Evolutionary conservation across 495 filamentous ascomycete genomes (phyloP).

Genomic region (Penicillium arizonense): DNA sequence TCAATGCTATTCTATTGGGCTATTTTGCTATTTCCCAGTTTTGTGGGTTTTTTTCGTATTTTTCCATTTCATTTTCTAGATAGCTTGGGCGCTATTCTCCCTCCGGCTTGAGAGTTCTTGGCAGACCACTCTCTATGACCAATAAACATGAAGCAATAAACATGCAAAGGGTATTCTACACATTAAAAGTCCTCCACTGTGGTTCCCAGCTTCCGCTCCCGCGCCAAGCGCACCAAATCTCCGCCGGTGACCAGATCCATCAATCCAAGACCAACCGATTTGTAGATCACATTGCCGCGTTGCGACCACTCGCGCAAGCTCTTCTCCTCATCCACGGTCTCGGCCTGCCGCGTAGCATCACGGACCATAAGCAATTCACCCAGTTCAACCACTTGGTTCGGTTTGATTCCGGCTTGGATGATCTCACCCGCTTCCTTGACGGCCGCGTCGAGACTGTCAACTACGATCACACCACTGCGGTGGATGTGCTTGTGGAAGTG

Average conservation of each 20-base stretch:
- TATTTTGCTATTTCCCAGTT: no score
- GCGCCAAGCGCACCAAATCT: constrained; percentile 72
- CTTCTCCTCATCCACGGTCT: constrained; percentile 45
- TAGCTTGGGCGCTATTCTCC: no score
- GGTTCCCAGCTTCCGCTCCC: constrained; percentile 69
- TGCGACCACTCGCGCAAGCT: constrained; percentile 69
- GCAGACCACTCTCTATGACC: not conserved
- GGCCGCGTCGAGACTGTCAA: constrained; percentile 78
- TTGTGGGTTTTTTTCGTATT: no score
- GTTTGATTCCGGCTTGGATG: constrained; percentile 68
- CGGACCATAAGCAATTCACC: constrained; percentile 81
- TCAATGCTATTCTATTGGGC: no score
- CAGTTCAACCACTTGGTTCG: constrained; percentile 77
- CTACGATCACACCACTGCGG: constrained; percentile 74
- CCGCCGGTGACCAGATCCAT: constrained; percentile 64
- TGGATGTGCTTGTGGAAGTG: constrained; percentile 71
- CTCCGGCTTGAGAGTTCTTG: no score
- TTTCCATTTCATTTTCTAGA: no score
- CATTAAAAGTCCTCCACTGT: constrained; percentile 56
- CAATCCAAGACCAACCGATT: constrained; percentile 46
- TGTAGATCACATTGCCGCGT: constrained; percentile 70
- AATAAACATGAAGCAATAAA: not conserved
- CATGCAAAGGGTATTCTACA: constrained; percentile 14
- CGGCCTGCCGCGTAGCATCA: constrained; percentile 36
- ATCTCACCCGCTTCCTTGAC: constrained; percentile 88